Conservation (phyloP, 1,284 basidiomycete genomes). For the Sanguinoderma infundibulare region DNA sequence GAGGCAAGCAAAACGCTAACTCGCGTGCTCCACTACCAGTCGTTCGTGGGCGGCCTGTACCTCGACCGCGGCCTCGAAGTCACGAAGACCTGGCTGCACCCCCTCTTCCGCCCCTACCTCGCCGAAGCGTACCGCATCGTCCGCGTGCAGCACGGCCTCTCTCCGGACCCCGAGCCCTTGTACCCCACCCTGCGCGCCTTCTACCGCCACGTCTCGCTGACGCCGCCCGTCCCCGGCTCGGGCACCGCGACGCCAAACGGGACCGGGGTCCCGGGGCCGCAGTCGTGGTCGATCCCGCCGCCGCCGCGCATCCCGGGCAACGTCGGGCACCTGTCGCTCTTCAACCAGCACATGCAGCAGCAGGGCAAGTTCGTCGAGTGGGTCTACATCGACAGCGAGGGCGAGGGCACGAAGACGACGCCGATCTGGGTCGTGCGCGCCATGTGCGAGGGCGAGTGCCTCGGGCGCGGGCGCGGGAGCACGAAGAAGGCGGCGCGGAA, state of each 20-base stretch:
- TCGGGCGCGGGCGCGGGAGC: conserved; percentile 64
- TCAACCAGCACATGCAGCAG: conserved; percentile 76
- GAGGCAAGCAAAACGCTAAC: not conserved
- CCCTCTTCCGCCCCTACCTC: conserved; percentile 66
- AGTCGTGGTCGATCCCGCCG: conserved; percentile 30
- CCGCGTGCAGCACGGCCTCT: conserved; percentile 65
- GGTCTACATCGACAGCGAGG: conserved; percentile 57
- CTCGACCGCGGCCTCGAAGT: conserved; percentile 64
- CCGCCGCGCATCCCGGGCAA: conserved; percentile 33
- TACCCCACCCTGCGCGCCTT: conserved; percentile 15
- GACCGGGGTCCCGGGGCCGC: conserved; percentile 19
- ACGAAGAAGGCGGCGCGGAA: conserved; percentile 80
- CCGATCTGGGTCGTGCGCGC: conserved; percentile 74
- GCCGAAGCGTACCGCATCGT: conserved; percentile 62
- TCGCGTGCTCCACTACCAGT: conserved; percentile 46
- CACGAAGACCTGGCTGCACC: conserved; percentile 60
- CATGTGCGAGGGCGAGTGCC: conserved; percentile 58
- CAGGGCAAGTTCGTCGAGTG: conserved; percentile 63
- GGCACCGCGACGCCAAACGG: conserved; percentile 19
- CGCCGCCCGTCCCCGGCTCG: conserved; percentile 16
- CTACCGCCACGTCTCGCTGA: conserved; percentile 22
- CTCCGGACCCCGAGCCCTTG: conserved; percentile 39
- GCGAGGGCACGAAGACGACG: conserved; percentile 56
- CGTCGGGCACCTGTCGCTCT: conserved; percentile 71
- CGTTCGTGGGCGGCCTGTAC: conserved; percentile 76